These are phyloP conservation scores for Crithidia bombi DNA, from an alignment of 208 protist species.

Conservation along the genomic window DNA sequence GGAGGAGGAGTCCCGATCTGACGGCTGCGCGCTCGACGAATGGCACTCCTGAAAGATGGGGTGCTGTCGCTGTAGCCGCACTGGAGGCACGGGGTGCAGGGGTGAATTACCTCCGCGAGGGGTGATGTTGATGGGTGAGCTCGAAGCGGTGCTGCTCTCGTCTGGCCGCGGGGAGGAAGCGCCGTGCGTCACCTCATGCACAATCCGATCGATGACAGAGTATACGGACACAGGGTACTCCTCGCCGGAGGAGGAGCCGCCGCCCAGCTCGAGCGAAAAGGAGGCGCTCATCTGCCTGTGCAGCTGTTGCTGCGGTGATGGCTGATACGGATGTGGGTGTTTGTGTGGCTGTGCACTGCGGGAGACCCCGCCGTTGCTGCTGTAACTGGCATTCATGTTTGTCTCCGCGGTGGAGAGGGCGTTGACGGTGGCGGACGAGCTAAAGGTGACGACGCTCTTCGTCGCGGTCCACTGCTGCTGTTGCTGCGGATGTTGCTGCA, in stretches of 20 bases:
- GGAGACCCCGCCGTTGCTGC: not conserved
- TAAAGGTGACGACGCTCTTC: not conserved
- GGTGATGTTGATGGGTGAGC: slow-evolving; percentile 11
- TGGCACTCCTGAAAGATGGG: not conserved
- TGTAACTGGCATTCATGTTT: slow-evolving; percentile 20
- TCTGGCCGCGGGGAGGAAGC: not conserved
- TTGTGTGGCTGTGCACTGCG: not conserved
- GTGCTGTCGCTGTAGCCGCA: not conserved
- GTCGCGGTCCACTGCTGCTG: not conserved
- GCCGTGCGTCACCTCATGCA: slow-evolving; percentile 5
- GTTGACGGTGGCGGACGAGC: not conserved
- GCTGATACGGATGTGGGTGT: no score
- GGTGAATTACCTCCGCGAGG: slow-evolving; percentile 2
- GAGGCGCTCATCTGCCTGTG: slow-evolving; percentile 1
- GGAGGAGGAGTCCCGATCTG: not conserved
- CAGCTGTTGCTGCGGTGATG: slow-evolving; percentile 3
- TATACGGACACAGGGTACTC: slow-evolving; percentile 12
- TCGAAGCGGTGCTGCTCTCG: not conserved
- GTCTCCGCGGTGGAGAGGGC: not conserved
- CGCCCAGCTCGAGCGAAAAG: slow-evolving; percentile 15
- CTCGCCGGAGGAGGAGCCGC: not conserved
- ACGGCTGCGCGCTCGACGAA: not conserved
- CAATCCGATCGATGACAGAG: slow-evolving; percentile 1
- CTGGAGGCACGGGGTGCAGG: no score
- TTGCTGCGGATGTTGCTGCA: not conserved